Base-by-base conservation (phyloP, 2,329 filamentous ascomycete species). In the Diaporthe vexans region DNA sequence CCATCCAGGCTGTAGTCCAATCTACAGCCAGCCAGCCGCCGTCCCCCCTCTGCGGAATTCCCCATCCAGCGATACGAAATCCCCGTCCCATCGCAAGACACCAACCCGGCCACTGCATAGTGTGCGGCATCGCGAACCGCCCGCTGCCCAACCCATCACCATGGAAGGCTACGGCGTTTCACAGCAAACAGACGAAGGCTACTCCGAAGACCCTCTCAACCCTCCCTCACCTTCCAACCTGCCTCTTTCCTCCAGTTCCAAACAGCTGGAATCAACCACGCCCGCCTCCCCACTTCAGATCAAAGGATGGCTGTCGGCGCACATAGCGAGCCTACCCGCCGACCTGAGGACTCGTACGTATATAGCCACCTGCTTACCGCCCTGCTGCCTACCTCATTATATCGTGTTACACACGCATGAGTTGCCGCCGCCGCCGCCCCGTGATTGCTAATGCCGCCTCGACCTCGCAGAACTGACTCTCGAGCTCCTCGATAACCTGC, bases 151-250 rank as follows among this genome's bases (percentile, higher is more conserved):
- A 33, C 51, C 46, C 54, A 72, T 29, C 54, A 29, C 46, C 43
- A 77, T 77, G 76, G 76, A 77, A 51, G 61, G 72, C 58, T 77
- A 74, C 52, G 72, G 73, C 52, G 70, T 72, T 56, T 76, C 75
- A 21, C 86, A 88, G 74, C 87, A 92, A 82, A 89, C 95, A 74
- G 94, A 97, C 85, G 95, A 97, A 85, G 95, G 95, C 79, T 97
- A 97, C 82, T 95, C 94, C 8, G 94, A 97, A 81, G 94, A 95
- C 78, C 89, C 89, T 74, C 83, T 91, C 70, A 83, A 86, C 15
- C 83, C 71, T 74, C 78, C 78, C 58, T 80, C 78, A 78, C 80
- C 78, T 78, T 78, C 19, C 79, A 80, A 76, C 73, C 84, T 76
- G 76, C n/a, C 72, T 73, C 33, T 69, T 11, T 37, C 61, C 5